Evolutionary conservation across 1,284 basidiomycete species (phyloP).

Genomic region (Malassezia restricta): DNA sequence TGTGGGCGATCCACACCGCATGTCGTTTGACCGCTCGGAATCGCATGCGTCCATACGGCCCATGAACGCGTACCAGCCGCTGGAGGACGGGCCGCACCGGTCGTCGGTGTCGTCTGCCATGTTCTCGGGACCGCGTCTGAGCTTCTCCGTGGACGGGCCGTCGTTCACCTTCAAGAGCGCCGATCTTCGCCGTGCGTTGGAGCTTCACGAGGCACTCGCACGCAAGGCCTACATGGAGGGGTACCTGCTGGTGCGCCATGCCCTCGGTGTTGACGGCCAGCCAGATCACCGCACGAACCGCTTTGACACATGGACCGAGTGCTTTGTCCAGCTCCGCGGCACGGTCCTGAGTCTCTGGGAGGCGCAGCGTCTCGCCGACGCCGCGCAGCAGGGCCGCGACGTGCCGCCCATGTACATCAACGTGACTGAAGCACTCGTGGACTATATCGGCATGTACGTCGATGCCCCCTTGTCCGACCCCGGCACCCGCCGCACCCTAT

Average conservation of each 20-base stretch:
- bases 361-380: slow-evolving; percentile 69
- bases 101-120: neutral
- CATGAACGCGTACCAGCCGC: slow-evolving; percentile 38
- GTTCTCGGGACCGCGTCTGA: slow-evolving; percentile 14
- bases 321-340: slow-evolving; percentile 71
- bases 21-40: slow-evolving; percentile 9
- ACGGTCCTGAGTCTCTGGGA: slow-evolving; percentile 85
- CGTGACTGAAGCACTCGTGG: slow-evolving; percentile 63
- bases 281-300: slow-evolving; percentile 30
- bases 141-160: slow-evolving; percentile 15
- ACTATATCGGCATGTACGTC: slow-evolving; percentile 51
- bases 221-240: slow-evolving; percentile 45
- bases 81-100: slow-evolving; percentile 20
- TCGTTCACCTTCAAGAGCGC: slow-evolving; percentile 40
- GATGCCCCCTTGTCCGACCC: slow-evolving; percentile 49
- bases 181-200: slow-evolving; percentile 37
- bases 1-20: neutral
- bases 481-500: slow-evolving; percentile 53
- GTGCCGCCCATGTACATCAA: slow-evolving; percentile 77
- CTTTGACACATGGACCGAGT: slow-evolving; percentile 35
- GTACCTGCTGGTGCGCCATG: slow-evolving; percentile 38
- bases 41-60: slow-evolving; percentile 24
- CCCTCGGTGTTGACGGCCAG: slow-evolving; percentile 37
- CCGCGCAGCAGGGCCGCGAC: slow-evolving; percentile 64
- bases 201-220: slow-evolving; percentile 38